These are phyloP conservation scores for Fraxinus sp. DNA, from an alignment of 305 asterid genomes.

Conservation along the genomic window DNA sequence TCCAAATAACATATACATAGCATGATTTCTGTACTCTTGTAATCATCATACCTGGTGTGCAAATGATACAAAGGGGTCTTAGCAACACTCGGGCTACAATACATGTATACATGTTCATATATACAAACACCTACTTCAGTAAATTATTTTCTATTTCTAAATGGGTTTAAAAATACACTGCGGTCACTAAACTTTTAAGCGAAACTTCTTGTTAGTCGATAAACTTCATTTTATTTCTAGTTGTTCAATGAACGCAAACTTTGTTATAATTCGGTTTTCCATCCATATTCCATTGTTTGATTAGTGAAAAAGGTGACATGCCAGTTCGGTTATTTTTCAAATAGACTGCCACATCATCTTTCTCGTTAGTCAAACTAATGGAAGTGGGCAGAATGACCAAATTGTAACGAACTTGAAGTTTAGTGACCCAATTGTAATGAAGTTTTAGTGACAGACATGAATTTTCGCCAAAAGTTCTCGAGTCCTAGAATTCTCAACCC, in stretches of 20 bases:
- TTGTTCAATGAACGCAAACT: background rate
- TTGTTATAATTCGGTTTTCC: background rate
- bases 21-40: constrained; percentile 11
- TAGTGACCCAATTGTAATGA: background rate
- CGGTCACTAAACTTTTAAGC: background rate
- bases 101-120: constrained; percentile 21
- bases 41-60: constrained; percentile 11
- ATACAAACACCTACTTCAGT: constrained; percentile 28
- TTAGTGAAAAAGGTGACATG: background rate
- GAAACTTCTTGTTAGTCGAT: background rate
- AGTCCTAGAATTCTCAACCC: background rate
- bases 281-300: background rate
- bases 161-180: background rate
- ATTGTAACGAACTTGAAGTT: background rate
- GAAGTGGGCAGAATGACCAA: background rate
- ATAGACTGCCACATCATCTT: background rate
- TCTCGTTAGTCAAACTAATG: background rate
- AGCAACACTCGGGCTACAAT: constrained; percentile 6
- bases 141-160: constrained; percentile 15
- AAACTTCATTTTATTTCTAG: background rate
- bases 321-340: background rate
- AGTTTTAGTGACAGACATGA: background rate
- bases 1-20: constrained; percentile 9
- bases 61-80: background rate
- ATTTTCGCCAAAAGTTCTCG: background rate